These are phyloP conservation scores for Podila minutissima DNA, from an alignment of 192 early-diverging fungal species.

Conservation along the genomic window DNA sequence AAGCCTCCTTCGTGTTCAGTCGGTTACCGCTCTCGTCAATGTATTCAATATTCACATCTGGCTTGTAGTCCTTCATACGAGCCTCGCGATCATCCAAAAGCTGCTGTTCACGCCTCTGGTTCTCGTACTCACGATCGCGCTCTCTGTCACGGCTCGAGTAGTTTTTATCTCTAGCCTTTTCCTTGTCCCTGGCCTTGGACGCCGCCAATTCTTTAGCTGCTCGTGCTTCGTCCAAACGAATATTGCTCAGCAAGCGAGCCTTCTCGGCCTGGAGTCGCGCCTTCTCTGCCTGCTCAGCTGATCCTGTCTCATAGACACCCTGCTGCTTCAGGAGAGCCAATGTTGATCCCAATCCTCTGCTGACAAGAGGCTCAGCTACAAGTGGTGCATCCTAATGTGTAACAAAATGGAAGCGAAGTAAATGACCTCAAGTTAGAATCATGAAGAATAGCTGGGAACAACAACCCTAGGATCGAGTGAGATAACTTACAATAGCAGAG, in stretches of 20 bases:
- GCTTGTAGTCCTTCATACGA: slow-evolving; percentile 91
- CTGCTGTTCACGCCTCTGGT: slow-evolving; percentile 66
- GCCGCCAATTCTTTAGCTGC: slow-evolving; percentile 70
- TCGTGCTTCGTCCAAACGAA: slow-evolving; percentile 65
- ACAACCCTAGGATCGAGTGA: not conserved
- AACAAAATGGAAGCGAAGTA: not conserved
- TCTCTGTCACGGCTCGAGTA: slow-evolving; percentile 52
- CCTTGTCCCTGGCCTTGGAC: slow-evolving; percentile 72
- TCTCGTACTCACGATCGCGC: slow-evolving; percentile 61
- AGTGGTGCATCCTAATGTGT: slow-evolving; percentile 16
- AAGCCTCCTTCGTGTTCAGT: slow-evolving; percentile 91
- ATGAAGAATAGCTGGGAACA: not conserved
- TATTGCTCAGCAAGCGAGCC: slow-evolving; percentile 78
- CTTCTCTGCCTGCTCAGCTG: slow-evolving; percentile 71
- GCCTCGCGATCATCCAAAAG: slow-evolving; percentile 79
- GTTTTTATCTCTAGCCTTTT: slow-evolving; percentile 58
- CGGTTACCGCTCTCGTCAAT: slow-evolving; percentile 87
- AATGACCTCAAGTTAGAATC: not conserved
- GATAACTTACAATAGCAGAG: no score
- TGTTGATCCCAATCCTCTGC: slow-evolving; percentile 83
- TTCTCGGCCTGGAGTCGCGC: slow-evolving; percentile 70
- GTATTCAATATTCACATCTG: slow-evolving; percentile 91
- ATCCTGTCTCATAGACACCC: slow-evolving; percentile 70
- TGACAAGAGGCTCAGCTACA: slow-evolving; percentile 84
- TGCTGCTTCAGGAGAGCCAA: slow-evolving; percentile 83